Evolutionary conservation across 2,329 filamentous ascomycete genomes (phyloP).

Genomic region (Tolypocladium capitatum): DNA sequence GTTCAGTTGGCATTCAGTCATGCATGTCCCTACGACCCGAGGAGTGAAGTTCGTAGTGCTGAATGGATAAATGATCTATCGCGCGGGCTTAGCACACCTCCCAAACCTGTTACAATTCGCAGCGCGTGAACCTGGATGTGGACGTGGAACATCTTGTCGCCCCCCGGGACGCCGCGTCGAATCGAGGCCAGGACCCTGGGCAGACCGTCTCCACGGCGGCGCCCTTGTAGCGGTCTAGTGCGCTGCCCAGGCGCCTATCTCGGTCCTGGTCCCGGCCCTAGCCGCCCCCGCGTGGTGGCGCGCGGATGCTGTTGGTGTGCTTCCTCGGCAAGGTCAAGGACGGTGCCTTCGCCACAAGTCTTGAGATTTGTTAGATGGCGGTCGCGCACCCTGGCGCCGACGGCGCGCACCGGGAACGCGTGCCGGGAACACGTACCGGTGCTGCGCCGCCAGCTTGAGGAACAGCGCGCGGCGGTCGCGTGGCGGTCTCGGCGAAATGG

Average conservation of each 20-base stretch:
- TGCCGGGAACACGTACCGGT: constrained; percentile 22
- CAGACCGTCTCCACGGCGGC: constrained; percentile 28
- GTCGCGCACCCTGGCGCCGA: constrained; percentile 29
- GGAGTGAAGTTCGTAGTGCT: too few species aligned
- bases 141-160: too few species aligned
- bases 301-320: constrained; percentile 9
- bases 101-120: too few species aligned
- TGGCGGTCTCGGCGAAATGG: constrained; percentile 13
- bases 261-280: not conserved
- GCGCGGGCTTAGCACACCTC: too few species aligned
- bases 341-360: constrained; percentile 43
- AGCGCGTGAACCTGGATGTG: too few species aligned
- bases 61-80: too few species aligned
- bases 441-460: constrained; percentile 10
- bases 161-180: too few species aligned
- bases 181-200: constrained; percentile 35
- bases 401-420: constrained; percentile 32
- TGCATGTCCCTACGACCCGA: too few species aligned
- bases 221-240: constrained; percentile 28
- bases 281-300: too few species aligned
- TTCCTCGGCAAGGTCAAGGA: constrained; percentile 31
- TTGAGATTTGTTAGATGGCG: constrained; percentile 18
- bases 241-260: constrained; percentile 8
- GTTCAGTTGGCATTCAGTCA: not conserved
- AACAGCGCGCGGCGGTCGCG: constrained; percentile 25